A percentile compares a stretch with the other conserved stretches of the same genome.
Evolutionary conservation across 768 basidiomycete genomes (phyloP).

Genomic region (Termitomyces sp.): DNA sequence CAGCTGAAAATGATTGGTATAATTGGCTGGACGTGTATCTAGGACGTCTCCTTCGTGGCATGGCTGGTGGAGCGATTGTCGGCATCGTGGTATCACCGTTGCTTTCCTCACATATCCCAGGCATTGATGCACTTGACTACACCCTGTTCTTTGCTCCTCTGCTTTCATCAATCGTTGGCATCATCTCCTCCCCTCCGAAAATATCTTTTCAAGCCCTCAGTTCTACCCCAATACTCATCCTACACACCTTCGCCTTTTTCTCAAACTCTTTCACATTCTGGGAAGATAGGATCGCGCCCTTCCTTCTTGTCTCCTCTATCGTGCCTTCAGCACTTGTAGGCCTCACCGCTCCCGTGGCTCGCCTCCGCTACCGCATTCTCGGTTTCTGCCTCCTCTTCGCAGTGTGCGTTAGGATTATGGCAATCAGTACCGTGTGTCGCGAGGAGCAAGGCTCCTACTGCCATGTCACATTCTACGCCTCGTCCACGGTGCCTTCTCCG

Average conservation of each 20-base stretch:
- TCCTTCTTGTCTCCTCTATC: slow-evolving; percentile 67
- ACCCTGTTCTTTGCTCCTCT: slow-evolving; percentile 49
- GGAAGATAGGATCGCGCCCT: slow-evolving; percentile 86
- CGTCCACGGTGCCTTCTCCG: slow-evolving; percentile 65
- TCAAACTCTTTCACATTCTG: slow-evolving; percentile 98
- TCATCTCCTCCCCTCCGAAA: slow-evolving; percentile 39
- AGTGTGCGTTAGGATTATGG: slow-evolving; percentile 70
- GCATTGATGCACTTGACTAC: slow-evolving; percentile 50
- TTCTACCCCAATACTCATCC: slow-evolving; percentile 43
- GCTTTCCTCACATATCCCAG: slow-evolving; percentile 36
- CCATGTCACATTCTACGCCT: slow-evolving; percentile 84
- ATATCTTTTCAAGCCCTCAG: slow-evolving; percentile 28
- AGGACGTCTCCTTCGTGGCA: slow-evolving; percentile 29
- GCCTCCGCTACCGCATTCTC: slow-evolving; percentile 74
- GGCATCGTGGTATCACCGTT: slow-evolving; percentile 32
- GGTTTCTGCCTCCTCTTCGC: slow-evolving; percentile 68
- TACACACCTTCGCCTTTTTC: slow-evolving; percentile 76
- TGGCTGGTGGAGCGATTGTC: slow-evolving; percentile 37
- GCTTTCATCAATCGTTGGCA: slow-evolving; percentile 43
- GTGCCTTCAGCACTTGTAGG: slow-evolving; percentile 60
- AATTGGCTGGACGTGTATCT: slow-evolving; percentile 37
- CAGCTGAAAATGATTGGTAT: slow-evolving; percentile 39
- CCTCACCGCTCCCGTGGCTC: slow-evolving; percentile 62
- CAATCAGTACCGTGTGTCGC: slow-evolving; percentile 83
- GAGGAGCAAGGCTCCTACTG: slow-evolving; percentile 95